Base-by-base conservation (phyloP, 257 asterid genomes). In the Scutellaria galericulata region DNA sequence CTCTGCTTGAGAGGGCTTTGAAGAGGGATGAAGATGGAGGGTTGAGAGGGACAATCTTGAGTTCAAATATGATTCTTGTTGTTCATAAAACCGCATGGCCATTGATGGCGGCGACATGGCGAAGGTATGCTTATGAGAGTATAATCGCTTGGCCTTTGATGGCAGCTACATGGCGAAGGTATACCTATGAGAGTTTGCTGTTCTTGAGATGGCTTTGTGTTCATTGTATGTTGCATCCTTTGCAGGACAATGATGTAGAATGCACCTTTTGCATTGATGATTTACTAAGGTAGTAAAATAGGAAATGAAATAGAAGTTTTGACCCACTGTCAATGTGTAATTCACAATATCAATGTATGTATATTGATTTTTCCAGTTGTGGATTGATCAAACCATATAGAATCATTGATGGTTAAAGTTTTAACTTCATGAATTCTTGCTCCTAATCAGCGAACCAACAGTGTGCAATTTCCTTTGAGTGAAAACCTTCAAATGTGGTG, bases 31-130 rank as follows among this genome's bases (percentile, higher is more conserved):
- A 0, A 5, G 92, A 83, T 31, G 92, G 96, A 10, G 91, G 81
- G 52, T 77, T 94, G 81, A 72, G 76, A 31, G 97, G 98, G 74
- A 75, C 39, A 35, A 65, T 94, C 27, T 76, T 88, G 84, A 81
- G 95, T 81, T 75, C 84, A 61, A 93, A 82, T 68, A 85, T 77
- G 27, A 80, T 94, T 78, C 93, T 88, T 54, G 85, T 81, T n/a
- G 95, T 80, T 61, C 93, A 95, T 0, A 82, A 83, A 72, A 91
- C 71, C 91, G 97, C 77, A 64, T 94, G 86, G 95, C 90, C 0
- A 92, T 86, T 51, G 83, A 90, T 14, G 15, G 54, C 3, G 5
- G 14, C 7, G 0, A 48, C 2, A 7, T 6, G 9, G 11, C 2
- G 27, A 2, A 24, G 27, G 2, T 4, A 31, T 31, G 37, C 37